phyloP scores from a whole-genome alignment of 2,329 filamentous ascomycete genomes.

The Diaporthe citriasiana region DNA sequence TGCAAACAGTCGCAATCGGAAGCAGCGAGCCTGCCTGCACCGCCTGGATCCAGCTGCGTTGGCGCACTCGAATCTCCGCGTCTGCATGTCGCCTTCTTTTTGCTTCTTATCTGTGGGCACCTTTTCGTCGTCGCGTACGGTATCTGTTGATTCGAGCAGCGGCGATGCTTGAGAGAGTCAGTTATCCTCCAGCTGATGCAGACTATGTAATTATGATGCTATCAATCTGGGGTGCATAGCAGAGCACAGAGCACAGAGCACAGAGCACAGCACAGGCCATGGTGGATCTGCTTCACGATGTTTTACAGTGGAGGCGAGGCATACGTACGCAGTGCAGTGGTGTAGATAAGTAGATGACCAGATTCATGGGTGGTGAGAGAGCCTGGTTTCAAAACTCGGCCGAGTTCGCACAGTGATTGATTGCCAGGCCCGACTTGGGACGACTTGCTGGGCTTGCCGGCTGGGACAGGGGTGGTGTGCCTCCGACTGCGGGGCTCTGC shows the following conservation, averaged over 20 bases:
- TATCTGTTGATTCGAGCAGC: not conserved
- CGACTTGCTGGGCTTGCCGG: not conserved
- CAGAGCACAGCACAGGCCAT: not conserved
- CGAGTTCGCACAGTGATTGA: conserved; percentile 31
- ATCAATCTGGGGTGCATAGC: not conserved
- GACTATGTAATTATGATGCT: conserved; percentile 12
- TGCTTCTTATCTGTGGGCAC: conserved; percentile 17
- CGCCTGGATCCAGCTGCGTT: not conserved
- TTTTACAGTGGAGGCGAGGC: too few species aligned
- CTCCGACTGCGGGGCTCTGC: conserved; percentile 23
- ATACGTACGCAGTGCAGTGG: too few species aligned
- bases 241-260: not conserved
- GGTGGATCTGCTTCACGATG: too few species aligned
- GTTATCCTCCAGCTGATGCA: not conserved
- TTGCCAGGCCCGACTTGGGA: not conserved
- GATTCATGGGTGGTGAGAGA: not conserved
- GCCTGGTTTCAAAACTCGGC: conserved; percentile 8
- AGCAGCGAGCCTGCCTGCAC: not conserved
- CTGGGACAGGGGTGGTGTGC: not conserved
- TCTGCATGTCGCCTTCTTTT: not conserved
- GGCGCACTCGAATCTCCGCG: not conserved
- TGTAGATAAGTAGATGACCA: too few species aligned
- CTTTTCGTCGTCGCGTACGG: not conserved
- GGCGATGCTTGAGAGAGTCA: conserved; percentile 17
- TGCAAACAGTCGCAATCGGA: not conserved